Evolutionary conservation across 768 basidiomycete genomes (phyloP).

Genomic region (Astraeus odoratus): DNA sequence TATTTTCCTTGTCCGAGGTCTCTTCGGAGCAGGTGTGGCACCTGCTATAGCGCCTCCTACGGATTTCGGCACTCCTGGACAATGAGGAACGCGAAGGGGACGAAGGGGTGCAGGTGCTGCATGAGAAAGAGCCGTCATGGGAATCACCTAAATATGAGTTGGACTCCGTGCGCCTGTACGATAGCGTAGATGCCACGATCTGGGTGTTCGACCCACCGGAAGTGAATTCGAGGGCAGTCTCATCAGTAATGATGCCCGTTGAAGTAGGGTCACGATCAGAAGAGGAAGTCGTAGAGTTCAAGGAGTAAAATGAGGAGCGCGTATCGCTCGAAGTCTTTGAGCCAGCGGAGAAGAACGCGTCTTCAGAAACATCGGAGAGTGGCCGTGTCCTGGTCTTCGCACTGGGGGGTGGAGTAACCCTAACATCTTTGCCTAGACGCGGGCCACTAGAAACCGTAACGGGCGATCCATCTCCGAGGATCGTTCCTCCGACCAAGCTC

Average conservation of each 20-base stretch:
- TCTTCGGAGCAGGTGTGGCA: slow-evolving; percentile 31
- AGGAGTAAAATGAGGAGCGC: slow-evolving; percentile 31
- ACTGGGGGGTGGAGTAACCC: slow-evolving; percentile 41
- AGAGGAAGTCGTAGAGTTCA: slow-evolving; percentile 27
- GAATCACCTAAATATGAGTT: slow-evolving; percentile 54
- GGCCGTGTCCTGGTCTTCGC: slow-evolving; percentile 24
- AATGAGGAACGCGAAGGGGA: slow-evolving; percentile 47
- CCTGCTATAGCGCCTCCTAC: slow-evolving; percentile 41
- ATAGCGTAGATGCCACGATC: slow-evolving; percentile 43
- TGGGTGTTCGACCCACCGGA: slow-evolving; percentile 38
- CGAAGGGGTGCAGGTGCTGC: slow-evolving; percentile 28
- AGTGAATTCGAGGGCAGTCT: slow-evolving; percentile 31
- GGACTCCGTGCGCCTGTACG: slow-evolving; percentile 45
- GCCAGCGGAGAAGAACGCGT: slow-evolving; percentile 40
- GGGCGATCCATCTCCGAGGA: slow-evolving; percentile 49
- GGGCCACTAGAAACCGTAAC: slow-evolving; percentile 71
- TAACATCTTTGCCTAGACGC: slow-evolving; percentile 34
- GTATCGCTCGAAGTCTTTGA: slow-evolving; percentile 28
- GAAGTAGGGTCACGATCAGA: slow-evolving; percentile 22
- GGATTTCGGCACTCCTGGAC: slow-evolving; percentile 51
- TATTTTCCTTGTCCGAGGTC: slow-evolving; percentile 55
- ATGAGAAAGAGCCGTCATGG: slow-evolving; percentile 33
- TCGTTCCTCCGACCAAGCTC: slow-evolving; percentile 33
- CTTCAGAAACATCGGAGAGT: slow-evolving; percentile 33
- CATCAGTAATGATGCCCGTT: slow-evolving; percentile 31